These are phyloP conservation scores for Vigna mungo DNA, from an alignment of 306 rosid genomes.

Conservation along the genomic window DNA sequence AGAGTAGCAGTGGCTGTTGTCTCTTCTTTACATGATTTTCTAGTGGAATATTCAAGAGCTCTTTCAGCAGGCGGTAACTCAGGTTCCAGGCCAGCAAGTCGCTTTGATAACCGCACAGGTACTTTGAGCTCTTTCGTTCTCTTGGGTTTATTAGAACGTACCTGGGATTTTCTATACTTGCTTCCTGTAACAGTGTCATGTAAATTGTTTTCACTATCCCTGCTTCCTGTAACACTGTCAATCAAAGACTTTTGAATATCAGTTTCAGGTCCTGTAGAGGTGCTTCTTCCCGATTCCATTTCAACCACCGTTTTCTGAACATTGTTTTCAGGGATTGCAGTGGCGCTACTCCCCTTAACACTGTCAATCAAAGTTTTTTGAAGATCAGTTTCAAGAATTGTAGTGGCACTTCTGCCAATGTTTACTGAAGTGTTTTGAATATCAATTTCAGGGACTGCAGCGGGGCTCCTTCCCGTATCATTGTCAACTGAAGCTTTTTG, in stretches of 20 bases:
- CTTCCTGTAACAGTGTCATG: constrained; percentile 46
- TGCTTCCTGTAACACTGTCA: background rate
- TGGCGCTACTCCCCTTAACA: background rate
- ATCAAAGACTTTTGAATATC: too few species aligned
- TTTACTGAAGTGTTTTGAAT: background rate
- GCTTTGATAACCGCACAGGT: constrained; percentile 66
- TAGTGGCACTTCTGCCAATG: background rate
- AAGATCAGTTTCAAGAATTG: too few species aligned
- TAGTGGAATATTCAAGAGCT: constrained; percentile 54
- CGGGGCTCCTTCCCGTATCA: constrained; percentile 18
- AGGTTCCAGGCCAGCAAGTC: constrained; percentile 69
- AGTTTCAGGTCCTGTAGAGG: too few species aligned
- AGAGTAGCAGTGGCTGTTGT: constrained; percentile 42
- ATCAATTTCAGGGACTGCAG: constrained; percentile 26
- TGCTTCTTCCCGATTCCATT: too few species aligned
- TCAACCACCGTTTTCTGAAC: too few species aligned
- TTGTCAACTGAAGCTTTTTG: background rate
- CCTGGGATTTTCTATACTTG: constrained; percentile 46
- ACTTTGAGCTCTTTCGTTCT: constrained; percentile 60
- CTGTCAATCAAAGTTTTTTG: too few species aligned
- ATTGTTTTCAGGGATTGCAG: too few species aligned
- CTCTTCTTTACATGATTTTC: constrained; percentile 46
- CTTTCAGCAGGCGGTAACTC: constrained; percentile 61
- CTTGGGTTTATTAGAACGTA: constrained; percentile 57
- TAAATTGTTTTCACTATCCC: constrained; percentile 39